These are phyloP conservation scores for Hypoxylon rickii DNA, from an alignment of 495 filamentous ascomycete genomes.

Conservation along the genomic window DNA sequence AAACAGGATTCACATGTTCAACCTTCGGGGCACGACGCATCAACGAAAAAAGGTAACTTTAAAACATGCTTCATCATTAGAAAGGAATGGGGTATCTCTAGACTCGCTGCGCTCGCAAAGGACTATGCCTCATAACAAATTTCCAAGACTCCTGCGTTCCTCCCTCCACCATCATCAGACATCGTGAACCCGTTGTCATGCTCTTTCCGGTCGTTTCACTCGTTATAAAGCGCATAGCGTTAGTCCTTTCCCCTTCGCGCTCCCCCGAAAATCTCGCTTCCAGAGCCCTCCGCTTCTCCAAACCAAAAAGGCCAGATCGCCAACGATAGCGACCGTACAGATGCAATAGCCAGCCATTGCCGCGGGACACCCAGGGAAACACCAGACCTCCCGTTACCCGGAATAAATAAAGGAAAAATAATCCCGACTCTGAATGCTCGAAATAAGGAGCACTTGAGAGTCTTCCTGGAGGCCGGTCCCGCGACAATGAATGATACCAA, in stretches of 20 bases:
- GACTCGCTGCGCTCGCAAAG: conserved; percentile 24
- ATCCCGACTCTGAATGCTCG: conserved; percentile 14
- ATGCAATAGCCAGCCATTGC: conserved; percentile 19
- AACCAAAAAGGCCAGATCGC: neutral
- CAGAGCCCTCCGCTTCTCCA: conserved; percentile 35
- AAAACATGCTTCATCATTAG: conserved; percentile 25
- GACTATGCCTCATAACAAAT: conserved; percentile 23
- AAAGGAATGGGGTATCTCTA: conserved; percentile 40
- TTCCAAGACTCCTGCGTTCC: conserved; percentile 9
- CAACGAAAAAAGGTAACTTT: neutral
- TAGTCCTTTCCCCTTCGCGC: neutral
- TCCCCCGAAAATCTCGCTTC: conserved; percentile 20
- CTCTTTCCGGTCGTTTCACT: conserved; percentile 15
- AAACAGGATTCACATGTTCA: too few species aligned
- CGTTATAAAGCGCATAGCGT: conserved; percentile 6
- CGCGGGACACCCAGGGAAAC: conserved; percentile 15
- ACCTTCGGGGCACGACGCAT: neutral
- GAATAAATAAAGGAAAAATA: too few species aligned
- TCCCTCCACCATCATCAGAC: conserved; percentile 16
- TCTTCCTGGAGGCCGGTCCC: conserved; percentile 25
- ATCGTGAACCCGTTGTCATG: conserved; percentile 21
- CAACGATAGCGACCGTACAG: conserved; percentile 10
- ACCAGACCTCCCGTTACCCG: conserved; percentile 24
- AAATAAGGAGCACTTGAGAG: conserved; percentile 5
- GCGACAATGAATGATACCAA: conserved; percentile 27